These are phyloP conservation scores for Lactarius sp. DNA, from an alignment of 768 basidiomycete species.

Conservation along the genomic window DNA sequence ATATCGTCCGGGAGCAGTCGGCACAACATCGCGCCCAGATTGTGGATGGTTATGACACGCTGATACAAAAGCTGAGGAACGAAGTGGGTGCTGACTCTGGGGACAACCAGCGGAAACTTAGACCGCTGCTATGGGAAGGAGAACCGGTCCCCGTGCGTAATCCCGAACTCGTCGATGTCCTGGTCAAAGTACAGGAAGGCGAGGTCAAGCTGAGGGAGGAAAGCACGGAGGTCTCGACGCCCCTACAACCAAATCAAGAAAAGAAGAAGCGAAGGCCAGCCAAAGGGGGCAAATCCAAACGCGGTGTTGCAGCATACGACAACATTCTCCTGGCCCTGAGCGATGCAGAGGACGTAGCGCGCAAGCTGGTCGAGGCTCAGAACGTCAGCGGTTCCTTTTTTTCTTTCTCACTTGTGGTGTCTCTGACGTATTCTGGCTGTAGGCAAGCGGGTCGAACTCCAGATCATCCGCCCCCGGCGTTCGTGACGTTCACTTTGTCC, in stretches of 20 bases:
- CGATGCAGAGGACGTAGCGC: conserved; percentile 83
- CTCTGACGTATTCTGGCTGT: conserved; percentile 12
- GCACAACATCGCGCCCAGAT: conserved; percentile 51
- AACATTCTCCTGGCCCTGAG: conserved; percentile 77
- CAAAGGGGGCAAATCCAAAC: conserved; percentile 50
- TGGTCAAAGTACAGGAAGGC: conserved; percentile 78
- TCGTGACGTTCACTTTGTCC: conserved; percentile 78
- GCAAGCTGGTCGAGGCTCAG: conserved; percentile 77
- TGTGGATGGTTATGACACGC: conserved; percentile 55
- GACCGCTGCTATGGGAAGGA: conserved; percentile 70
- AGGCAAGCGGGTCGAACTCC: conserved; percentile 42
- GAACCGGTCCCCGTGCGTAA: conserved; percentile 80
- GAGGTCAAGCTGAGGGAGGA: conserved; percentile 51
- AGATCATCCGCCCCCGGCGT: conserved; percentile 40
- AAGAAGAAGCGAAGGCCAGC: conserved; percentile 37
- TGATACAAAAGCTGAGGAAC: conserved; percentile 48
- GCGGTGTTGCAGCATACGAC: conserved; percentile 83
- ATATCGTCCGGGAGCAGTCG: conserved; percentile 62
- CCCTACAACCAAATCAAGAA: conserved; percentile 30
- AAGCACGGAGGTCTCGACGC: conserved; percentile 28
- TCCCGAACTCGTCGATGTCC: conserved; percentile 85
- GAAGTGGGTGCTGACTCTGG: conserved; percentile 38
- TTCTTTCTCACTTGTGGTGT: neutral
- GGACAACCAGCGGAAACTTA: conserved; percentile 47
- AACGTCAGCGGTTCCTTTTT: conserved; percentile 46